These are phyloP conservation scores for Zygosaccharomyces bailii DNA, from an alignment of 805 yeast genomes.

Conservation along the genomic window DNA sequence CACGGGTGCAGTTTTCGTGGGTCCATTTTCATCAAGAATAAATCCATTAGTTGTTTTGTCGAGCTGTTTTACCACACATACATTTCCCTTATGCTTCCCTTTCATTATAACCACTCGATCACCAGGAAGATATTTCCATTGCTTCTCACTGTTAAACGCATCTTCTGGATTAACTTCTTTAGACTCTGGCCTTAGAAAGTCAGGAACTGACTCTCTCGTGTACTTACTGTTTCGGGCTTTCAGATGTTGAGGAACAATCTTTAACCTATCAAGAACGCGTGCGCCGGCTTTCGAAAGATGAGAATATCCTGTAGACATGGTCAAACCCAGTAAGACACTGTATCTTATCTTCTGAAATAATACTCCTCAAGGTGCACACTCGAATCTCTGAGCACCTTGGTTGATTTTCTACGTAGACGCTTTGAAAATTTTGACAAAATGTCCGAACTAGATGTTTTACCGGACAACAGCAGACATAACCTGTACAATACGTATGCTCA, in stretches of 20 bases:
- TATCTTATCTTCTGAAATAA: no score
- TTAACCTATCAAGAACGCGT: constrained; percentile 35
- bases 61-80: constrained; percentile 62
- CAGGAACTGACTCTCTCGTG: constrained; percentile 35
- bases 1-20: constrained; percentile 56
- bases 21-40: constrained; percentile 64
- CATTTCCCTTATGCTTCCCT: constrained; percentile 72
- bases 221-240: constrained; percentile 31
- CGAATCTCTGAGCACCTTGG: no score
- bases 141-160: constrained; percentile 41
- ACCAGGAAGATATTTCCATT: constrained; percentile 66
- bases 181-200: constrained; percentile 36
- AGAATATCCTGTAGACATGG: constrained; percentile 22
- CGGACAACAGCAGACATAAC: no score
- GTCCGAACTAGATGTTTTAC: no score
- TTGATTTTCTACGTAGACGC: no score
- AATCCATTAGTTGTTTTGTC: constrained; percentile 60
- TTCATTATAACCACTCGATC: constrained; percentile 70
- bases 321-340: no score
- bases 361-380: no score
- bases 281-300: constrained; percentile 39
- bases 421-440: no score
- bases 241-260: constrained; percentile 33
- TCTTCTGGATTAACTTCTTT: constrained; percentile 35
- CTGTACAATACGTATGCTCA: no score